phyloP scores from a whole-genome alignment of 345 rosid species.

The Orychophragmus violaceus region DNA sequence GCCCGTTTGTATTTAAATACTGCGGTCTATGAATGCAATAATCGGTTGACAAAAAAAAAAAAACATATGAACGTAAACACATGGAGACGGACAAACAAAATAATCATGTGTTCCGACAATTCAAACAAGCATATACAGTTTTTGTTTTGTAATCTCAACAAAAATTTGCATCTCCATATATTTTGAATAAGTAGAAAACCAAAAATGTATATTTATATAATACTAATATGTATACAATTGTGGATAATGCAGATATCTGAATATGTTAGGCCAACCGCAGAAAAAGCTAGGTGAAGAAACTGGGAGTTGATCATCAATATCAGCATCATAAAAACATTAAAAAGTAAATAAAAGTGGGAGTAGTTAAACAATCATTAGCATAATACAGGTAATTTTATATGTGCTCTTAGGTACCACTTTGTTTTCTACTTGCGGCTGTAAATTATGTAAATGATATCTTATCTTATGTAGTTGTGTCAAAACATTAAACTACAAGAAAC shows the following conservation, averaged over 20 bases:
- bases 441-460: not conserved
- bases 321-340: not conserved
- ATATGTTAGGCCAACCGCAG: constrained; percentile 23
- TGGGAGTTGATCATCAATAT: not conserved
- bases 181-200: not conserved
- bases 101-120: not conserved
- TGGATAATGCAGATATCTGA: not conserved
- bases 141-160: not conserved
- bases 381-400: constrained; percentile 3
- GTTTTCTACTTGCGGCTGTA: constrained; percentile 17
- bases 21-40: too few relatives aligned
- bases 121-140: not conserved
- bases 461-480: not conserved
- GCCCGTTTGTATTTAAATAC: too few relatives aligned
- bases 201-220: not conserved
- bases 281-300: constrained; percentile 21
- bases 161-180: not conserved
- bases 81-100: not conserved
- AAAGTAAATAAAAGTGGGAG: not conserved
- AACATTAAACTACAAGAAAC: not conserved
- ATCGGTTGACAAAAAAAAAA: too few relatives aligned
- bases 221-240: not conserved
- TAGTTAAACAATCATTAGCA: constrained; percentile 27
- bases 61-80: not conserved
- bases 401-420: constrained; percentile 24